These are phyloP conservation scores for Gossypium trilobum DNA, from an alignment of 441 rosid genomes.

Conservation along the genomic window DNA sequence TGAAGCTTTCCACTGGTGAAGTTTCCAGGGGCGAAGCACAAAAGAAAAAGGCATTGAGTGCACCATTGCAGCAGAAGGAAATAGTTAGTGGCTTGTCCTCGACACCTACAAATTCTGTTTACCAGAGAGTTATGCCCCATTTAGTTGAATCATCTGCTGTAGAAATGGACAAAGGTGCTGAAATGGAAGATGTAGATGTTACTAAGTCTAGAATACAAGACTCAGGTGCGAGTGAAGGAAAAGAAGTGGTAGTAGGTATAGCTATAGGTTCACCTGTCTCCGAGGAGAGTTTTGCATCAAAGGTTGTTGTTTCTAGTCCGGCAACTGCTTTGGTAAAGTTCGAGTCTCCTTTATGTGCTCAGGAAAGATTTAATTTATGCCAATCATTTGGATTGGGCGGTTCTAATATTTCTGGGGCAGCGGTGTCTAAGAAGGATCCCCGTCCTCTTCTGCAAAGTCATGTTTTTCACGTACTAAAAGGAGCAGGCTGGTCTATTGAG, in stretches of 20 bases:
- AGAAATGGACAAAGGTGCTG: constrained; percentile 23
- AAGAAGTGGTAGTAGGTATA: constrained; percentile 34
- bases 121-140: constrained; percentile 32
- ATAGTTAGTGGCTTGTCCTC: constrained; percentile 17
- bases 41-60: constrained; percentile 19
- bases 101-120: constrained; percentile 24
- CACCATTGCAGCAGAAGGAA: constrained; percentile 20
- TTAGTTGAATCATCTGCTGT: constrained; percentile 56
- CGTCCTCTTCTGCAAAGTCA: constrained; percentile 63
- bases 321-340: constrained; percentile 27
- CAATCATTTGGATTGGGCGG: constrained; percentile 23
- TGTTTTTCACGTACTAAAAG: constrained; percentile 38
- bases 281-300: constrained; percentile 65
- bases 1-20: constrained; percentile 35
- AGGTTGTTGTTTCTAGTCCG: constrained; percentile 36
- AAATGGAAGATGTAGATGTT: constrained; percentile 25
- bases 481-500: constrained; percentile 61
- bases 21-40: constrained; percentile 24
- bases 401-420: constrained; percentile 25
- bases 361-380: constrained; percentile 25
- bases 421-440: constrained; percentile 49
- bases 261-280: constrained; percentile 68
- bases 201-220: constrained; percentile 27
- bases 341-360: constrained; percentile 24
- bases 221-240: constrained; percentile 29